These are phyloP conservation scores for Rhododendron griersonianum DNA, from an alignment of 148 eudicot genomes.

Conservation along the genomic window DNA sequence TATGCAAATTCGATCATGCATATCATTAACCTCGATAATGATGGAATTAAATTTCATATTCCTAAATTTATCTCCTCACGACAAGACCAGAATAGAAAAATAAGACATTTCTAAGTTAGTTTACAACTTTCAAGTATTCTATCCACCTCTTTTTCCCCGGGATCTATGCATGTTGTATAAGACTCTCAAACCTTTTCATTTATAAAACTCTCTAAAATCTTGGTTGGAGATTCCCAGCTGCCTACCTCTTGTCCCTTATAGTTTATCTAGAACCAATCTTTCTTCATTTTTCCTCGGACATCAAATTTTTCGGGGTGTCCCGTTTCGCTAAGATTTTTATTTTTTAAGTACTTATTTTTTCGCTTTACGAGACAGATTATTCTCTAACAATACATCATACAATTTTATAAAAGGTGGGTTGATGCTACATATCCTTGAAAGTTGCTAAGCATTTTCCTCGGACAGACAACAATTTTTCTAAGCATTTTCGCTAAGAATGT, in stretches of 20 bases:
- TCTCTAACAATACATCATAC: too few species aligned
- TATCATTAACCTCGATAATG: background rate
- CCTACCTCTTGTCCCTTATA: background rate
- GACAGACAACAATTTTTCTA: background rate
- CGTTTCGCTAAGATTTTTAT: too few species aligned
- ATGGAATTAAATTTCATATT: background rate
- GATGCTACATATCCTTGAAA: too few species aligned
- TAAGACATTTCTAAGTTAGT: background rate
- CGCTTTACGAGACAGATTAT: too few species aligned
- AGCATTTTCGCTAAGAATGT: background rate
- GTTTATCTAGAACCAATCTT: background rate
- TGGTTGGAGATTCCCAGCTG: background rate
- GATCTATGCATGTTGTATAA: background rate
- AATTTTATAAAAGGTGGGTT: too few species aligned
- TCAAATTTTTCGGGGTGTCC: too few species aligned
- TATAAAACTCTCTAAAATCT: background rate
- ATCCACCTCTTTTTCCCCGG: conserved; percentile 5
- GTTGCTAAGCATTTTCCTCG: too few species aligned
- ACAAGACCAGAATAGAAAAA: background rate
- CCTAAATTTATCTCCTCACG: background rate
- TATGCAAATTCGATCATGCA: background rate
- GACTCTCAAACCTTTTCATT: background rate
- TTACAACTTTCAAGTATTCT: background rate
- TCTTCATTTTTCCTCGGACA: background rate
- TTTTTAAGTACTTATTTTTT: too few species aligned